These are phyloP conservation scores for Neonectria punicea DNA, from an alignment of 2,329 filamentous ascomycete genomes.

Conservation along the genomic window DNA sequence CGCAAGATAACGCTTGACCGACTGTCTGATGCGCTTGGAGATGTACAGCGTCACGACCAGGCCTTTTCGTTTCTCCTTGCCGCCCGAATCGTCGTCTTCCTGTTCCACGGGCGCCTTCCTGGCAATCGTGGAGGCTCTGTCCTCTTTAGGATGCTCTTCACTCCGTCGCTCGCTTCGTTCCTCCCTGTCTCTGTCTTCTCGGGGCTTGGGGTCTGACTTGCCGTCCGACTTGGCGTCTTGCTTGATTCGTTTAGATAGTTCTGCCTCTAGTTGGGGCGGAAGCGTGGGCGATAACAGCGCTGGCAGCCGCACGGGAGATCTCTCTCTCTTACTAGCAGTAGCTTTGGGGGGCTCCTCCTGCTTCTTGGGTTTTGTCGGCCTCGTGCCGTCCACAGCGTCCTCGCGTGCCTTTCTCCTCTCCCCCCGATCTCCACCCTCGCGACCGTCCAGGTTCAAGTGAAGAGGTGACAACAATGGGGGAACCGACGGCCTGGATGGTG, in stretches of 20 bases:
- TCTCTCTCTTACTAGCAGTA: conserved; percentile 49
- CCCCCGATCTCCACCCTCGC: conserved; percentile 46
- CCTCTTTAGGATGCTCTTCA: conserved; percentile 36
- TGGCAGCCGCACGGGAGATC: conserved; percentile 54
- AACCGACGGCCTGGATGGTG: conserved; percentile 52
- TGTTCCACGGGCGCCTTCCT: conserved; percentile 42
- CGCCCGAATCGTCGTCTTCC: conserved; percentile 46
- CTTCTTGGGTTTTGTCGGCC: conserved; percentile 46
- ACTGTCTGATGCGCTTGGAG: conserved; percentile 58
- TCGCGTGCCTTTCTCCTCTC: conserved; percentile 49
- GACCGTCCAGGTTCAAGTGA: conserved; percentile 57
- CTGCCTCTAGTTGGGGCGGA: conserved; percentile 61
- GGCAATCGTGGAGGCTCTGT: conserved; percentile 30
- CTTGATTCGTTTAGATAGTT: conserved; percentile 48
- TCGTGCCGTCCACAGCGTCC: conserved; percentile 43
- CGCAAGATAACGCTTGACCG: conserved; percentile 59
- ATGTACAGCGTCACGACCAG: conserved; percentile 60
- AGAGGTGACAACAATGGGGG: conserved; percentile 66
- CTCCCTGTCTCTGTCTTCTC: conserved; percentile 36
- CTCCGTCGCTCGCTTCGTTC: conserved; percentile 30
- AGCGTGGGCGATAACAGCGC: conserved; percentile 66
- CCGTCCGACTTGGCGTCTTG: conserved; percentile 33
- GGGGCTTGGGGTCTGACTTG: conserved; percentile 23
- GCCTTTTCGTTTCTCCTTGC: conserved; percentile 37
- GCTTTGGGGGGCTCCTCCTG: conserved; percentile 38